These are phyloP conservation scores for Ramichloridium luteum DNA, from an alignment of 2,329 filamentous ascomycete species.

Conservation along the genomic window DNA sequence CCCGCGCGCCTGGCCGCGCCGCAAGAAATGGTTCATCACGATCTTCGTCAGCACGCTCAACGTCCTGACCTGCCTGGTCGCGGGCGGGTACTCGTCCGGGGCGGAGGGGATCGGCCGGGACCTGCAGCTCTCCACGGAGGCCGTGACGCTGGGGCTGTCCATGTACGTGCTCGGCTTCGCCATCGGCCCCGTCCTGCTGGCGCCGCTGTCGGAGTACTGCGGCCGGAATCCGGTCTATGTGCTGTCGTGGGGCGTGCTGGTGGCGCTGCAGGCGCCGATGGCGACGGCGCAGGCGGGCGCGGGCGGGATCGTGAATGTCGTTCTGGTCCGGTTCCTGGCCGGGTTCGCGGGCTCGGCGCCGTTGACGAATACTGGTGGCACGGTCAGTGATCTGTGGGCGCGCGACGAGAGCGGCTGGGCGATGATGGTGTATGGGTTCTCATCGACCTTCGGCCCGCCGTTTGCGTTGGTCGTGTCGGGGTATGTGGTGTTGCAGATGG, in stretches of 20 bases:
- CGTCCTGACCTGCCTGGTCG: slow-evolving; percentile 15
- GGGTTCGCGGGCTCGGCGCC: slow-evolving; percentile 26
- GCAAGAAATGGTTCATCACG: slow-evolving; percentile 32
- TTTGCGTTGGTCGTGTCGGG: slow-evolving; percentile 26
- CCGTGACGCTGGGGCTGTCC: slow-evolving; percentile 34
- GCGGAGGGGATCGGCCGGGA: slow-evolving; percentile 29
- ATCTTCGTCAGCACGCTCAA: slow-evolving; percentile 28
- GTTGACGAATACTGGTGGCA: slow-evolving; percentile 30
- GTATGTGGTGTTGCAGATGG: slow-evolving; percentile 20
- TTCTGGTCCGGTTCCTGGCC: too few relatives aligned
- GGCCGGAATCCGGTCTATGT: slow-evolving; percentile 13
- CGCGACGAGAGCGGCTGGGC: slow-evolving; percentile 34
- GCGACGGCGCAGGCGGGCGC: slow-evolving; percentile 31
- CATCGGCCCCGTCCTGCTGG: slow-evolving; percentile 17
- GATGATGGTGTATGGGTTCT: slow-evolving; percentile 28
- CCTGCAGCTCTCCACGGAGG: slow-evolving; percentile 30
- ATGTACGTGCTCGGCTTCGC: slow-evolving; percentile 37
- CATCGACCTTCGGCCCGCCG: slow-evolving; percentile 26
- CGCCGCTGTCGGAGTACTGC: slow-evolving; percentile 12
- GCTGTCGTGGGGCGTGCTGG: slow-evolving; percentile 30
- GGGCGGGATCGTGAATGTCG: too few relatives aligned
- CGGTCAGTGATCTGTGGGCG: slow-evolving; percentile 34
- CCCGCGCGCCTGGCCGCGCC: slow-evolving; percentile 29
- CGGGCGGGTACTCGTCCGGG: slow-evolving; percentile 36
- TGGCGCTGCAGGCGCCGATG: too few relatives aligned